Conservation (phyloP, 148 eudicot genomes). For the Simmondsia chinensis region DNA sequence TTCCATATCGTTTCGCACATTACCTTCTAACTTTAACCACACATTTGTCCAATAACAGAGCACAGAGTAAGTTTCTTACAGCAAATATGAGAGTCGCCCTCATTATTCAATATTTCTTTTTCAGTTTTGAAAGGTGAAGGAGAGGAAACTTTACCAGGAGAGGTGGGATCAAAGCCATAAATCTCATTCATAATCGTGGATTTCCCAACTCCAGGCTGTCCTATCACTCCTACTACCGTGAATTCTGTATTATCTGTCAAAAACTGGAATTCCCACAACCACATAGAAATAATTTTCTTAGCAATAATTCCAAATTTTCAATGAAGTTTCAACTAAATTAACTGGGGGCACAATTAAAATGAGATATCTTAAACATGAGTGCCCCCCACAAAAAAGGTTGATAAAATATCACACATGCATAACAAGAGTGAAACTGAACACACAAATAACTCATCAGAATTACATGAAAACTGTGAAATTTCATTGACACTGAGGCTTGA, state of each 20-base stretch:
- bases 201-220: constrained; percentile 83
- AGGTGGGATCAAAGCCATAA: constrained; percentile 77
- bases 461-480: no score
- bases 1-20: not conserved
- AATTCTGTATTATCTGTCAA: constrained; percentile 89
- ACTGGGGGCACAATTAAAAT: no score
- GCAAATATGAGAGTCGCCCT: not conserved
- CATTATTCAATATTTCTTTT: not conserved
- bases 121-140: not conserved
- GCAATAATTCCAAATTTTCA: no score
- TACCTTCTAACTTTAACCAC: not conserved
- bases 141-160: constrained; percentile 43
- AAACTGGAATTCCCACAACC: constrained; percentile 36
- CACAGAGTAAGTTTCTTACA: no score
- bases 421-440: no score
- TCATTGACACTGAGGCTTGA: no score
- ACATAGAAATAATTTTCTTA: not conserved
- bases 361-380: no score
- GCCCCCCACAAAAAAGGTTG: no score
- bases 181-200: constrained; percentile 80
- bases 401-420: no score
- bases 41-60: not conserved
- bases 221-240: constrained; percentile 84
- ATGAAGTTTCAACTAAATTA: no score
- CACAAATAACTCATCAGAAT: no score